Conservation (phyloP, 345 rosid species). For the Draba incana region DNA sequence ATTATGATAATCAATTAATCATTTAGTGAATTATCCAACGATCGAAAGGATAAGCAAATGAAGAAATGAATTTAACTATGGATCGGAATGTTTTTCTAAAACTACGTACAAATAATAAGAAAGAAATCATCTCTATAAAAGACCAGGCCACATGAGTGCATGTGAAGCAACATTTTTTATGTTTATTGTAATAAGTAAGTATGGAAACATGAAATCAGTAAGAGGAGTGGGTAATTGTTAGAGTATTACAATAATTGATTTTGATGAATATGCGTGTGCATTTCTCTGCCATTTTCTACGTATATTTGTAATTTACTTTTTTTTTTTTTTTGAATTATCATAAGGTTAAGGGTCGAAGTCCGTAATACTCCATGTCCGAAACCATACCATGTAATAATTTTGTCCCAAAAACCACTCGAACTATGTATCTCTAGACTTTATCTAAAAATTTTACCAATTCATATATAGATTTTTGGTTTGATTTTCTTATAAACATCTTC, state of each 20-base stretch:
- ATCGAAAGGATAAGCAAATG: conserved; percentile 17
- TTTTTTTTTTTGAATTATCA: no score
- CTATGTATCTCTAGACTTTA: no score
- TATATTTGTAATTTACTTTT: no score
- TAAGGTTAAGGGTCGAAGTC: no score
- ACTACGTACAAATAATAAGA: conserved; percentile 9
- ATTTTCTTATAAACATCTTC: no score
- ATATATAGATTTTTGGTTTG: no score
- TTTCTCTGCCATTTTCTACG: conserved; percentile 9
- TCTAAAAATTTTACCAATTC: no score
- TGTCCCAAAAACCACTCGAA: no score
- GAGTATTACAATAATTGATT: conserved; percentile 25
- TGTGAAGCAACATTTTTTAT: conserved; percentile 34
- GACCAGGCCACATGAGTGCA: conserved; percentile 39
- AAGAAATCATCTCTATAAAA: neutral
- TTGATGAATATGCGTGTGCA: conserved; percentile 23
- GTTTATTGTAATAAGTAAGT: conserved; percentile 7
- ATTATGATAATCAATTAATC: no score
- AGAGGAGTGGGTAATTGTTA: conserved; percentile 39
- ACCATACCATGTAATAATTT: no score
- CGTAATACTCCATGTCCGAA: no score
- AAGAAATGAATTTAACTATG: conserved; percentile 21
- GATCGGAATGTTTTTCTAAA: conserved; percentile 35
- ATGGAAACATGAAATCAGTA: conserved; percentile 35
- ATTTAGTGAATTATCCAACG: neutral